Conservation (phyloP, 2,329 filamentous ascomycete species). For the Claviceps lovelessii region DNA sequence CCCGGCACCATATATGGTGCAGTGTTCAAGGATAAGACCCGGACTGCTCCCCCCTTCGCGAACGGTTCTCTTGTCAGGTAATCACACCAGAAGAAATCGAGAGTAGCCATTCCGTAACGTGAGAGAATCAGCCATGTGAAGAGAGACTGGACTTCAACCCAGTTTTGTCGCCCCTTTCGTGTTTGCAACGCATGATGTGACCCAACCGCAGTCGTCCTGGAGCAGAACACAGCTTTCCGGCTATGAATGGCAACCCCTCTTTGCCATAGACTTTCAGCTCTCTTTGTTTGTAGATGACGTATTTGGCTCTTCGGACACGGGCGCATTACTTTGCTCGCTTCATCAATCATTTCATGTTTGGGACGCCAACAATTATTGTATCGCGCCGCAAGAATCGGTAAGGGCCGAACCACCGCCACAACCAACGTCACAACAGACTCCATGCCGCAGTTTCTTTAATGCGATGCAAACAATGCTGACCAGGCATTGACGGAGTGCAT, state of each 20-base stretch:
- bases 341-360: conserved; percentile 5
- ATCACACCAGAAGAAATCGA: background rate
- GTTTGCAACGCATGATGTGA: background rate
- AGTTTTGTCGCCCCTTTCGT: background rate
- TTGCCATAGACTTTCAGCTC: background rate
- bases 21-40: background rate
- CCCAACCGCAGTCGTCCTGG: background rate
- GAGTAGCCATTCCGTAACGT: background rate
- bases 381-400: conserved; percentile 4
- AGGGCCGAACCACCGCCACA: conserved; percentile 1
- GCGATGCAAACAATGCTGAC: conserved; percentile 30
- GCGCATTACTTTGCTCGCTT: conserved; percentile 41
- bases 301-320: conserved; percentile 9
- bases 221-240: background rate
- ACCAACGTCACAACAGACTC: conserved; percentile 2
- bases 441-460: conserved; percentile 12
- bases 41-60: background rate
- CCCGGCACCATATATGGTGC: background rate
- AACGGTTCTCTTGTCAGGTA: background rate
- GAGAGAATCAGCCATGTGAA: background rate
- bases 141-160: background rate
- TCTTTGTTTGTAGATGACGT: background rate
- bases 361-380: conserved; percentile 2
- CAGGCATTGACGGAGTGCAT: conserved; percentile 31
- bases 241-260: background rate